Percentiles rank a stretch among this genome's conserved stretches.
Evolutionary conservation across 371 early-diverging fungal species (phyloP).

Genomic region (Mucor racemosus): DNA sequence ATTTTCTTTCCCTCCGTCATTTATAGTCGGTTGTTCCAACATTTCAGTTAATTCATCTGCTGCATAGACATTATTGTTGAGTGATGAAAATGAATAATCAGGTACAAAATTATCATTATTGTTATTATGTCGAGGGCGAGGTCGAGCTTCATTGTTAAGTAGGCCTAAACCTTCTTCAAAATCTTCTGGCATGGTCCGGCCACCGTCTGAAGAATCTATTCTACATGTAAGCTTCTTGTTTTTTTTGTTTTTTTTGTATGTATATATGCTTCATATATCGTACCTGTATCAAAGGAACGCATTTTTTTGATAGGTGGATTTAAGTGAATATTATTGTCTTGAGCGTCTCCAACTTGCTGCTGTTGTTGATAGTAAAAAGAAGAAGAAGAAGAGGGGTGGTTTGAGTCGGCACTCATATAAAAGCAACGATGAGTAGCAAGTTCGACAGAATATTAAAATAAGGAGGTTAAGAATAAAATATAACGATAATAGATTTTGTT

Average conservation of each 20-base stretch:
- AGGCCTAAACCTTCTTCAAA: constrained; percentile 37
- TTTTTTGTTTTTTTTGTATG: neutral
- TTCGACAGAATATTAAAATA: neutral
- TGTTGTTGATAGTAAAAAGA: neutral
- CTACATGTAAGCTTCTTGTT: neutral
- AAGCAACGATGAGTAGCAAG: neutral
- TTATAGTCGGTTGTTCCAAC: constrained; percentile 20
- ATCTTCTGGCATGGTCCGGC: constrained; percentile 38
- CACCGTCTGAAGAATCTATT: constrained; percentile 38
- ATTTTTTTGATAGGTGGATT: constrained; percentile 13
- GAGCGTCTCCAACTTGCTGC: neutral
- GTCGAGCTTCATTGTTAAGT: constrained; percentile 9
- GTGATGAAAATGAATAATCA: constrained; percentile 37
- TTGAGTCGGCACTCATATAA: neutral
- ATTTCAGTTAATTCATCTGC: constrained; percentile 45
- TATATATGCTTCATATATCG: neutral
- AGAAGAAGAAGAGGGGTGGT: neutral
- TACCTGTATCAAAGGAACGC: constrained; percentile 29
- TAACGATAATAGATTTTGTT: no score
- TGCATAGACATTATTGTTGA: constrained; percentile 8
- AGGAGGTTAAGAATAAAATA: neutral
- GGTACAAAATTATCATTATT: constrained; percentile 11
- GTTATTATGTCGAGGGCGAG: neutral
- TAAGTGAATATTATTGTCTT: neutral
- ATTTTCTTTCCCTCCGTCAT: neutral